Evolutionary conservation across 371 early-diverging fungal genomes (phyloP), one percentile per base, ranked within the genome.

Genomic region (Rozella allomycis): DNA sequence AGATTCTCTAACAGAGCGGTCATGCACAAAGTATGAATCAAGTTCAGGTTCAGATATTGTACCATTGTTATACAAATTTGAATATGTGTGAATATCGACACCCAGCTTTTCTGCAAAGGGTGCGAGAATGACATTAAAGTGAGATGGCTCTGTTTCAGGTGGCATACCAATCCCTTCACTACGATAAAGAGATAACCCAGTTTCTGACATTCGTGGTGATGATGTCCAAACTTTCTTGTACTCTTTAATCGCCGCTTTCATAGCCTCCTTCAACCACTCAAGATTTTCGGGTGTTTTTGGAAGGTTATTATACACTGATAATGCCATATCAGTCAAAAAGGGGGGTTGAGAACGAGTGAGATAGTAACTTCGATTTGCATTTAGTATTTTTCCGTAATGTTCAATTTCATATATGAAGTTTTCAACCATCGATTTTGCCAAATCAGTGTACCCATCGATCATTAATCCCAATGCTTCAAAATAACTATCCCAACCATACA

Each of bases 401-500:
- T 74, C 73, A 46, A 93, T 88, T 52, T 86, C 11, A 27, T 41
- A 36, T 9, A 63, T 66, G 54, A 94, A 90, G 47, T 94, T 86
- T 42, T 88, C 87, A 1, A 88, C 80, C 93, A 94, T 94, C 44
- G 76, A 72, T 34, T 72, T 64, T 3, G 77, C 82, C 35, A 91
- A 45, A 33, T 81, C 79, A 16, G 73, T 35, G 5, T 78, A 12
- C 10, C 19, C 30, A 37, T 33, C 39, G 9, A 69, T 68, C 23
- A 85, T 43, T 20, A 94, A 50, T 4, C 91, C 96, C 9, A 90
- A 51, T 0, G 80, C 62, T 39, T 81, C 83, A 57, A 94, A 94
- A 46, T 88, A 90, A 19, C 76, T 74, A 45, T 94, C 93, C 94
- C 93, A 91, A 1, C 93, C 91, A 47, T 94, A 94, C 80, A 85